Evolutionary conservation across 345 rosid genomes (phyloP), one percentile per base, ranked within the genome.

Genomic region (Aquilaria yunnanensis): DNA sequence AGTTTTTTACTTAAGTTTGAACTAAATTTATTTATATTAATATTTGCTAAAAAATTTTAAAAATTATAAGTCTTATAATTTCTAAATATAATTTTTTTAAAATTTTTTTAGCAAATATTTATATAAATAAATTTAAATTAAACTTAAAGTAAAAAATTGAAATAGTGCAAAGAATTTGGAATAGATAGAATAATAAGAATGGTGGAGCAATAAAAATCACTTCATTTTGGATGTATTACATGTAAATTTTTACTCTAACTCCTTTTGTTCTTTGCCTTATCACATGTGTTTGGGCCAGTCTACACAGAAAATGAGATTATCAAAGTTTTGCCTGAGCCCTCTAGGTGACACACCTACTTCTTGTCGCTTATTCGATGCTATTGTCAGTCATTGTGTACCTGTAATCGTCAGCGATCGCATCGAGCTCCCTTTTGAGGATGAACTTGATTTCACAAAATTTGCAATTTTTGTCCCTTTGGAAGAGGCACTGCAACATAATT

Each of bases 341-440:
- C 92, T 88, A 3, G 97, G 98, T 52, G 98, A 92, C 57, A 87
- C 98, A 12, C 98, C 98, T 56, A 85, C 98, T 37, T 89, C 98
- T 45, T 87, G 93, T 74, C 86, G 97, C 16, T 69, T 89, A 23
- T 92, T 89, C 45, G 96, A 89, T 54, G 98, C 96, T 33, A 85
- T 89, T 56, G 89, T 82, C 62, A 89, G 96, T 73, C 95, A 87
- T 75, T 89, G 98, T 70, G 73, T 89, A 50, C 96, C 96, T 0
- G 91, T 89, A 51, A 83, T 92, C 53, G 80, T 89, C 68, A 89
- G 98, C 29, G 88, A 92, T 74, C 78, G 64, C 54, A 82, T 92
- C 3, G 96, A 92, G 82, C 87, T 92, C 13, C 96, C 98, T 1
- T 92, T 69, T 57, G 93, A 92, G 78, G 93, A 87, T 64, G 96